Evolutionary conservation across 805 yeast genomes (phyloP).

Genomic region (Nakazawaea ernobii): DNA sequence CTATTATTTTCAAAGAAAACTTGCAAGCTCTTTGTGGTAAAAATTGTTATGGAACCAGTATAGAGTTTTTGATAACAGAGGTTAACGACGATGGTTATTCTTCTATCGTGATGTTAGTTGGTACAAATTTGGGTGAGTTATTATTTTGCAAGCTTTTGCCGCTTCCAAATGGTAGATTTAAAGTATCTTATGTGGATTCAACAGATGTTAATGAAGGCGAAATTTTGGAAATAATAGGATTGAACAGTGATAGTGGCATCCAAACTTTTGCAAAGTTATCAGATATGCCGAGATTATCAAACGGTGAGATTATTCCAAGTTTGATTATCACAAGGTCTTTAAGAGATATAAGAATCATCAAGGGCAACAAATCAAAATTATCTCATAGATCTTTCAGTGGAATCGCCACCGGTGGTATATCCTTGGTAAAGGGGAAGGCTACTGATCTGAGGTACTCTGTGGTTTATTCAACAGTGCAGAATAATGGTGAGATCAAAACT

Average conservation of each 20-base stretch:
- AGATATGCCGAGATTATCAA: conserved; percentile 50
- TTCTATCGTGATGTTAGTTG: conserved; percentile 67
- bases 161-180: conserved; percentile 52
- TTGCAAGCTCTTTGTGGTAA: conserved; percentile 19
- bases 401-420: conserved; percentile 44
- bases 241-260: conserved; percentile 53
- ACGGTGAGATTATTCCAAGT: conserved; percentile 60
- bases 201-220: conserved; percentile 45
- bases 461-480: conserved; percentile 22
- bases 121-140: conserved; percentile 72
- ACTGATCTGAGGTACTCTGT: conserved; percentile 22
- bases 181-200: conserved; percentile 44
- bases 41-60: conserved; percentile 36
- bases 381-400: conserved; percentile 56
- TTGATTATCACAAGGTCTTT: conserved; percentile 49
- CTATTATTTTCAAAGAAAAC: conserved; percentile 36
- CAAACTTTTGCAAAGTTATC: conserved; percentile 60
- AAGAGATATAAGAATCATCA: conserved; percentile 57
- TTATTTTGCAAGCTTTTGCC: conserved; percentile 63
- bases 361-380: conserved; percentile 55
- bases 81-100: conserved; percentile 64
- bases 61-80: conserved; percentile 72
- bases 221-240: conserved; percentile 51
- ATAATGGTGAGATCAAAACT: conserved; percentile 20
- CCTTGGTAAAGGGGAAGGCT: conserved; percentile 26